Base-by-base conservation (phyloP, 2,329 filamentous ascomycete species). In the Cytospora piceae region DNA sequence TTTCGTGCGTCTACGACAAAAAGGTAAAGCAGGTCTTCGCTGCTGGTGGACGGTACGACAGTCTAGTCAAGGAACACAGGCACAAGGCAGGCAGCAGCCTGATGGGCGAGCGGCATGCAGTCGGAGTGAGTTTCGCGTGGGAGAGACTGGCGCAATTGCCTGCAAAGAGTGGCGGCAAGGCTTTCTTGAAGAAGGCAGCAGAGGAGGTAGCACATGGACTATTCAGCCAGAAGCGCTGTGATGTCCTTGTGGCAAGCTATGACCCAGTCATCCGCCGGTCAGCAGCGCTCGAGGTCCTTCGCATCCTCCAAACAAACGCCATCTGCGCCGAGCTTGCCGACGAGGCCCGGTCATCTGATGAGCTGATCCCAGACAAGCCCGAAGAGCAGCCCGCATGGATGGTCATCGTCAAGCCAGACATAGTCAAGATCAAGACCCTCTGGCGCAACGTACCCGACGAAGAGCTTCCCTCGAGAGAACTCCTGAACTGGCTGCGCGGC, bases 1-100 rank as follows among this genome's bases (percentile, higher is more conserved):
- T 99, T 74, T 92, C 96, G 68, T 97, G 93, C 72, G 80, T 97
- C 2, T 93, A 94, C 69, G 94, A 98, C 74, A 89, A 86, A 68
- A 96, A 93, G 74, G 86, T 90, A 68, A 89, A 86, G 71, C 90
- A 95, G 71, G 92, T 98, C 0, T 93, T 98, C 73, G 95, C 94
- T 7, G 95, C 94, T 37, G 95, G 96, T 59, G 95, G 95, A 2
- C 87, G 95, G 58, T 99, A 99, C 74, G 96, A 99, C 75, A 87
- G 88, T 57, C 80, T 99, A 24, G 94, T 99, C 69, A 88, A 89
- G 74, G 91, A 96, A 67, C 91, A 96, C 73, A 86, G 89, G 11
- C 91, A 91, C 6, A 90, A 88, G 69, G 85, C 88, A 52, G 82
- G 87, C 51, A 63, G 58, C 15, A 62, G 66, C 60, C 56, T 65